Evolutionary conservation across 163 green algal species (phyloP).

Genomic region (Picocystis sp.): DNA sequence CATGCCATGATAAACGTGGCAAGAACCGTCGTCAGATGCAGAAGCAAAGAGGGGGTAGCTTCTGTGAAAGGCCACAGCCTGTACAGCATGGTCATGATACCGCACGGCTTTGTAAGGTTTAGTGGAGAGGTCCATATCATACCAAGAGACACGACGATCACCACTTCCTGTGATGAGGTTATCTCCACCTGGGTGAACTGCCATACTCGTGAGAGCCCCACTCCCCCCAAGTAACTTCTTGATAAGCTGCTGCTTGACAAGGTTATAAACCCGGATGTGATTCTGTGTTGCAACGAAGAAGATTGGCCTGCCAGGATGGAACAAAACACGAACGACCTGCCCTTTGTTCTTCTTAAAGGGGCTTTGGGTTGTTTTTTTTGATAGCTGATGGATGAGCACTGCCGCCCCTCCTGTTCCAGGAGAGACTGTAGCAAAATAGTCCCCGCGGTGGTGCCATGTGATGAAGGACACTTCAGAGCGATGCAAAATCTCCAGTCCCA

Average conservation of each 20-base stretch:
- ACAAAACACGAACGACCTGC: conserved; percentile 50
- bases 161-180: conserved; percentile 79
- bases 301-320: conserved; percentile 85
- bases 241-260: conserved; percentile 61
- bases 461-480: conserved; percentile 31
- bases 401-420: conserved; percentile 33
- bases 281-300: conserved; percentile 87
- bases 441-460: conserved; percentile 71
- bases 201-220: conserved; percentile 34
- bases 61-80: conserved; percentile 62
- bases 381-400: conserved; percentile 86
- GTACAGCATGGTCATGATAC: conserved; percentile 54
- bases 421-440: conserved; percentile 78
- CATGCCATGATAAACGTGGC: conserved; percentile 60
- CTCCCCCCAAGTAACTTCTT: conserved; percentile 70
- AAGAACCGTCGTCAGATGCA: conserved; percentile 61
- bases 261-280: conserved; percentile 75
- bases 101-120: conserved; percentile 63
- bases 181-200: conserved; percentile 70
- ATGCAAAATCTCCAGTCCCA: conserved; percentile 15
- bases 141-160: conserved; percentile 63
- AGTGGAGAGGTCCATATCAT: conserved; percentile 84
- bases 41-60: conserved; percentile 88
- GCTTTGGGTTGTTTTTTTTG: conserved; percentile 53
- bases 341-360: conserved; percentile 83